These are phyloP conservation scores for Backusella psychrophila DNA, from an alignment of 192 early-diverging fungal genomes.

Conservation along the genomic window DNA sequence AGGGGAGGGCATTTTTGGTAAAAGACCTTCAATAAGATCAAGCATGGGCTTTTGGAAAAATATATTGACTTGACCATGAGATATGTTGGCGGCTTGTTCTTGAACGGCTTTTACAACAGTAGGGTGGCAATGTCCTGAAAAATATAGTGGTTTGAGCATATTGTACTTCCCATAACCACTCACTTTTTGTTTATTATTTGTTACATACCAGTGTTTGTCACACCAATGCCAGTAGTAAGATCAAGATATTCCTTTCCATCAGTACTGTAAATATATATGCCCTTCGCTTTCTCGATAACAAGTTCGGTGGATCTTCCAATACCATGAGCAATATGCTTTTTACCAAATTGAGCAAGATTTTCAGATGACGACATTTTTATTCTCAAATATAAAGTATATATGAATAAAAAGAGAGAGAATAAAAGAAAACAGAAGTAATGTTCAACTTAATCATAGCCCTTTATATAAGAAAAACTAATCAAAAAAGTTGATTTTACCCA, in stretches of 20 bases:
- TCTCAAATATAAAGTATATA: conserved; percentile 1
- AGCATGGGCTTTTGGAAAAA: conserved; percentile 42
- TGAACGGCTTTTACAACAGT: conserved; percentile 49
- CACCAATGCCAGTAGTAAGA: conserved; percentile 45
- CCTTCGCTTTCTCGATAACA: conserved; percentile 37
- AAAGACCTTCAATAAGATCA: conserved; percentile 36
- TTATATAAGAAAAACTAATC: not conserved
- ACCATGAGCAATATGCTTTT: conserved; percentile 35
- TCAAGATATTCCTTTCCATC: conserved; percentile 45
- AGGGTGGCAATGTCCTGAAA: conserved; percentile 43
- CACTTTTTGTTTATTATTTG: not conserved
- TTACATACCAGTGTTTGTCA: conserved; percentile 39
- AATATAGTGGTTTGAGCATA: not conserved
- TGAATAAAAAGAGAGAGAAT: not conserved
- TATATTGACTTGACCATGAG: conserved; percentile 43
- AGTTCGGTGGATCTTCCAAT: conserved; percentile 36
- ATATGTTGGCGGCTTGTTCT: conserved; percentile 42
- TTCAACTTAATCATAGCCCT: not conserved
- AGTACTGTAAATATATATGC: conserved; percentile 32
- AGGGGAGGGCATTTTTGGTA: conserved; percentile 38
- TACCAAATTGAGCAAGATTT: conserved; percentile 40
- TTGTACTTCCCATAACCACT: not conserved
- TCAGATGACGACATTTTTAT: conserved; percentile 15
- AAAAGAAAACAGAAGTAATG: not conserved
- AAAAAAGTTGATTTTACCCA: not conserved